Base-by-base conservation (phyloP, 2,329 filamentous ascomycete species). In the Septoria linicola region DNA sequence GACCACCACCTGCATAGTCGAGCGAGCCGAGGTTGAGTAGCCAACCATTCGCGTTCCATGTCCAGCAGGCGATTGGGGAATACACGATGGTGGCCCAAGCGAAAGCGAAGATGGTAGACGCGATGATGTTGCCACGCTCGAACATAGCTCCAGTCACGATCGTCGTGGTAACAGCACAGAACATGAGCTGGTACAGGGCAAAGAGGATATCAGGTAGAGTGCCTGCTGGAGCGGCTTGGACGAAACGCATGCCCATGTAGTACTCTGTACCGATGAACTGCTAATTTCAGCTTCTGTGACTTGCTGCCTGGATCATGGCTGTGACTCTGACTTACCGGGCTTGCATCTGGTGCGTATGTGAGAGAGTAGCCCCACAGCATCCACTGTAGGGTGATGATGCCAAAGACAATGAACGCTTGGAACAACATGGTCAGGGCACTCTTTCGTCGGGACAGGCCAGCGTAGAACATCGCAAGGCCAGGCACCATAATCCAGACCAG, bases 401-500 rank as follows among this genome's bases (percentile, higher is more conserved):
- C 76, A 27, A 73, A 73, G 34, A 83, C 76, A 65, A 82, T 76
- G 27, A 84, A 70, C 7, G 77, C 78, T 63, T 85, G 82, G 68
- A 85, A 85, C 3, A 86, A 71, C 46, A 85, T 71, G 3, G 80
- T 71, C 32, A 85, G 70, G 4, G 81, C 78, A 10, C 80, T 82
- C 69, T 85, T 85, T 58, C 81, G 73, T 25, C 81, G 76, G 4
- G 81, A 76, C 20, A 86, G 75, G 49, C 83, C 83, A 50, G 80
- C 78, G 67, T 85, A 85, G 1, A 85, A 71, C 10, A 86, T 73
- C 39, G 82, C 82, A 57, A 85, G 81, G 20, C 82, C 83, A 0
- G 83, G 83, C 49, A 85, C 82, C 63, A 86, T 85, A 42, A 85
- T 68, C 76, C 80, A 85, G 46, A 85, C 82, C 44, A 85, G 73